A percentile compares a stretch with the other conserved stretches of the same genome.
Evolutionary conservation across 768 basidiomycete genomes (phyloP).

Genomic region (Collybiopsis confluens): DNA sequence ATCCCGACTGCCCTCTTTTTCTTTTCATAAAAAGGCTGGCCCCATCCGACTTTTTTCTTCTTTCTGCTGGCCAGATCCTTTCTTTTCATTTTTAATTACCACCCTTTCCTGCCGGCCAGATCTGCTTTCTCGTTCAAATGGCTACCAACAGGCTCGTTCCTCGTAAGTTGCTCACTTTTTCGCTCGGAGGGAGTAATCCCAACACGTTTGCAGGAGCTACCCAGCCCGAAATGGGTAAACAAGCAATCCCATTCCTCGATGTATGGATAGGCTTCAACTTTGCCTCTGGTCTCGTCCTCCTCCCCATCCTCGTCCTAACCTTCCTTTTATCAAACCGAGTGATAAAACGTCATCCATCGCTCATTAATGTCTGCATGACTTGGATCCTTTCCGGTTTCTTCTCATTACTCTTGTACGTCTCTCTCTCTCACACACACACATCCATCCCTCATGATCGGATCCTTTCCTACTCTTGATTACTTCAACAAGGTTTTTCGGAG

Average conservation of each 20-base stretch:
- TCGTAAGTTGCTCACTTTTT: not conserved
- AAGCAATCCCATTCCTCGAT: conserved; percentile 25
- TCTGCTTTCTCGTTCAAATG: conserved; percentile 9
- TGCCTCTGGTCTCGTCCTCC: conserved; percentile 39
- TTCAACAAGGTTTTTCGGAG: conserved; percentile 42
- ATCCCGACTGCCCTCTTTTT: not conserved
- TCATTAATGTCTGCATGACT: conserved; percentile 43
- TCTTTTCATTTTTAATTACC: no score
- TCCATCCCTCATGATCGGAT: no score
- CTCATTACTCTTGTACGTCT: conserved; percentile 37
- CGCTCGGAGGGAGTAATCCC: not conserved
- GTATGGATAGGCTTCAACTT: conserved; percentile 44
- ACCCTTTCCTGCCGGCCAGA: conserved; percentile 22
- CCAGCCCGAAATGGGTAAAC: conserved; percentile 18
- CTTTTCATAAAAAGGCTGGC: not conserved
- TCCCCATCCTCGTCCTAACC: conserved; percentile 39
- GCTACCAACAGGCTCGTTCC: not conserved
- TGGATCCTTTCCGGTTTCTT: conserved; percentile 44
- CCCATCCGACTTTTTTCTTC: no score
- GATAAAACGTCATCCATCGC: conserved; percentile 33
- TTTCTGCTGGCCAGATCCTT: conserved; percentile 19
- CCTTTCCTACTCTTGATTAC: not conserved
- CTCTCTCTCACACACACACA: no score
- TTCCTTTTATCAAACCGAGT: conserved; percentile 36
- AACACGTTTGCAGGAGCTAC: conserved; percentile 16